Base-by-base conservation (phyloP, 306 rosid genomes). In the Quercus variabilis region DNA sequence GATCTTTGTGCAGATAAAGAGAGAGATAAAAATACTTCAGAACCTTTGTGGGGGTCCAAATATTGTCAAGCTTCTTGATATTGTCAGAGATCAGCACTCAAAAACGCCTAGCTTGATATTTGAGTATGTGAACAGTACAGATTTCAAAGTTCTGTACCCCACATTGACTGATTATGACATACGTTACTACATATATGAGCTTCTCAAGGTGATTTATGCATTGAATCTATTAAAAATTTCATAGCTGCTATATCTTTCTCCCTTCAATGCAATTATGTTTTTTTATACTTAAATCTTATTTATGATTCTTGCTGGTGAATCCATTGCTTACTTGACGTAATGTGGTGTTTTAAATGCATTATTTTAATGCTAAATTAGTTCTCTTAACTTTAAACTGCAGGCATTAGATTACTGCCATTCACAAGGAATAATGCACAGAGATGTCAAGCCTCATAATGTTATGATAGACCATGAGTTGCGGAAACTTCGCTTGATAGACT, bases 1-100 rank as follows among this genome's bases (percentile, higher is more conserved):
- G 77, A 55, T 71, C 35, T 76, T 46, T 83, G 46, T 80, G 84
- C 93, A 93, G 98, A 93, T 93, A 73, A 91, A 91, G 82, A 91
- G 98, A 79, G 98, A 93, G 91, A 93, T 93, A 71, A 93, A 93
- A 84, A 93, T 93, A 80, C 96, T 93, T 56, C 94, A 93, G 90
- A 93, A 93, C 89, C 92, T 93, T 71, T 93, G 98, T 60, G 98
- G 98, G 25, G 98, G 98, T 19, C 97, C 98, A n/a, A 93, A 93
- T 83, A 65, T 93, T 58, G 96, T 93, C 74, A 93, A 93, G 94
- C 91, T 93, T 83, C 90, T 88, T 83, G 98, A 93, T 78, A 88
- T 88, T 80, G 98, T 93, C 57, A 87, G 98, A 81, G 98, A 91
- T 79, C 97, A 91, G 80, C 94, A 91, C 83, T 93, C 98, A 17